Evolutionary conservation across 441 rosid genomes (phyloP), one percentile per base, ranked within the genome.

Genomic region (Erodium chrysanthum): DNA sequence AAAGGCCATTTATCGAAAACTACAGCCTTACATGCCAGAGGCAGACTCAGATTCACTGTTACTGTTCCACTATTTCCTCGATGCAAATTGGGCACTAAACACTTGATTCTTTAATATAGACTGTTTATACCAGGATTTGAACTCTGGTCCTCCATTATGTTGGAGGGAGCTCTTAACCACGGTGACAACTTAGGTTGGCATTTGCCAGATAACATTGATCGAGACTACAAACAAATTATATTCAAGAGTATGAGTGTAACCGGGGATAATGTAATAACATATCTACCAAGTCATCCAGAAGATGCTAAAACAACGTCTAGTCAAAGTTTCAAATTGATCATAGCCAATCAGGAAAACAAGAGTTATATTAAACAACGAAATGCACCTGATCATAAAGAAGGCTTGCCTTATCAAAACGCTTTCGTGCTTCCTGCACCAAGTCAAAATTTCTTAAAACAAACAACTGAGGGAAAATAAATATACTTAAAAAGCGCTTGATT

Each of bases 351-450:
- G 15, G 59, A 52, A 46, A 2, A 46, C 14, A 46, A 12, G 1
- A 46, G 54, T n/a, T 12, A 3, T 46, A 12, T 12, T 46, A 46
- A n/a, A 46, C 54, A 8, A n/a, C 5, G 15, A 23, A 5, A 69
- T 50, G 65, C 60, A 92, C 99, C 99, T 95, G 99, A 71, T 95
- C 98, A 70, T 95, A 95, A 61, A 85, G 75, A 76, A 95, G 89
- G 77, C 96, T 86, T 70, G 97, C 91, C 85, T 90, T 95, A 82
- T 95, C 99, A 84, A 95, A 95, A 66, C 86, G 84, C 82, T 89
- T 92, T 73, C 97, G 86, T 63, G 96, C 98, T 90, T 95, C 99
- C 98, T 95, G 90, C 81, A 75, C 59, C 42, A 72, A 82, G 73
- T 59, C 63, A 75, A 59, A 42, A 75, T 71, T 66, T 70, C 73